phyloP scores from a whole-genome alignment of 305 asterid species.

The Plantago rigida region DNA sequence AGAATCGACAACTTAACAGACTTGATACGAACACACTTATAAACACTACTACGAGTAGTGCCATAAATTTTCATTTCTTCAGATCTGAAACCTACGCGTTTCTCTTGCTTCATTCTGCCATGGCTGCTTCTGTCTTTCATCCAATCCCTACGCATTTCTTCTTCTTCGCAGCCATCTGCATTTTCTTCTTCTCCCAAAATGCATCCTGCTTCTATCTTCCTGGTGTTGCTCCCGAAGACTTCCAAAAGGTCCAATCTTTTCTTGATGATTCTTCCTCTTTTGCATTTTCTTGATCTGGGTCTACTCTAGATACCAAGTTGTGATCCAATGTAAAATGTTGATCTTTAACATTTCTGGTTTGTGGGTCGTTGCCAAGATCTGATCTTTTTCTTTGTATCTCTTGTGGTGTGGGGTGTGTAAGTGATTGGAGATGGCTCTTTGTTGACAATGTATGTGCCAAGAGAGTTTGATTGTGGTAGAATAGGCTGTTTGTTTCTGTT shows the following conservation, averaged over 20 bases:
- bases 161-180: conserved; percentile 25
- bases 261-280: neutral
- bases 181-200: conserved; percentile 37
- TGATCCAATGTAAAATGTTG: conserved; percentile 1
- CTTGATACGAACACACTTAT: no score
- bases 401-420: neutral
- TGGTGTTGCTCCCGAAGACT: conserved; percentile 72
- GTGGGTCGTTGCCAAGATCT: conserved; percentile 29
- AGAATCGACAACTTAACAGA: neutral
- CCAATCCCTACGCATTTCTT: conserved; percentile 21
- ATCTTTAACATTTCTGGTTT: conserved; percentile 13
- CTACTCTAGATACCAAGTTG: neutral
- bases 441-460: conserved; percentile 1
- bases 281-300: conserved; percentile 8
- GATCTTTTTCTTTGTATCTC: conserved; percentile 9
- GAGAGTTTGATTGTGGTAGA: conserved; percentile 13
- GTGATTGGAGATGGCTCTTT: conserved; percentile 4
- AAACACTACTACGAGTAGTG: no score
- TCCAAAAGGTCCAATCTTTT: conserved; percentile 36
- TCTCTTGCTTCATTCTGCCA: conserved; percentile 13
- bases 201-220: conserved; percentile 53
- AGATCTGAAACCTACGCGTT: conserved; percentile 29
- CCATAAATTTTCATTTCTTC: neutral
- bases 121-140: conserved; percentile 28
- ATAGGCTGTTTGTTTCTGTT: neutral